These are phyloP conservation scores for Candida sp. DNA, from an alignment of 1,139 yeast species.

Conservation along the genomic window DNA sequence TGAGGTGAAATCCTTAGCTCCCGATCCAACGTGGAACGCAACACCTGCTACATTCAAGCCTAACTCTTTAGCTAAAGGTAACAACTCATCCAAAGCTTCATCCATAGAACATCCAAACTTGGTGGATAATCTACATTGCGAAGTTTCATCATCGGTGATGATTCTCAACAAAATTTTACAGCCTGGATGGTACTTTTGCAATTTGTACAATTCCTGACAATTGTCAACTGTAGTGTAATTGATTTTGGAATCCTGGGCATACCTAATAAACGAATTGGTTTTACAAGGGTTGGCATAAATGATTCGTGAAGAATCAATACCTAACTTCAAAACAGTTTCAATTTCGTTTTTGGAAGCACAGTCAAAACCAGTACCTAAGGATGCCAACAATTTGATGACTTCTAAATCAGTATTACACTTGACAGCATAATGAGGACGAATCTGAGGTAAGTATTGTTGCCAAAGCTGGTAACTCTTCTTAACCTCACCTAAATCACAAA, in stretches of 20 bases:
- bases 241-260: slow-evolving; percentile 56
- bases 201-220: slow-evolving; percentile 75
- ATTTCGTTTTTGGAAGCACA: slow-evolving; percentile 93
- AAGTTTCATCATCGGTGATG: slow-evolving; percentile 85
- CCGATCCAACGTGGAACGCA: slow-evolving; percentile 96
- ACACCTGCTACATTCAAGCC: slow-evolving; percentile 74
- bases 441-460: slow-evolving; percentile 63
- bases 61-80: slow-evolving; percentile 60
- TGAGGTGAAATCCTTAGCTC: slow-evolving; percentile 74
- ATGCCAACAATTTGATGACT: slow-evolving; percentile 56
- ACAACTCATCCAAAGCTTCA: slow-evolving; percentile 49
- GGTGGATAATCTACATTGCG: slow-evolving; percentile 83
- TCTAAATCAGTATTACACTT: slow-evolving; percentile 81
- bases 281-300: slow-evolving; percentile 96
- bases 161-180: slow-evolving; percentile 75
- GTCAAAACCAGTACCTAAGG: slow-evolving; percentile 77
- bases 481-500: slow-evolving; percentile 80
- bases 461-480: slow-evolving; percentile 59
- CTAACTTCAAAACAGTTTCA: slow-evolving; percentile 57
- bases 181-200: slow-evolving; percentile 63
- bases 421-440: slow-evolving; percentile 87
- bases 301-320: slow-evolving; percentile 65
- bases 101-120: slow-evolving; percentile 81
- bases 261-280: slow-evolving; percentile 74
- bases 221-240: slow-evolving; percentile 87